Percentiles rank a stretch among this genome's conserved stretches.
Evolutionary conservation across 106 monocot species (phyloP).

Genomic region (Apostasia ramifera): DNA sequence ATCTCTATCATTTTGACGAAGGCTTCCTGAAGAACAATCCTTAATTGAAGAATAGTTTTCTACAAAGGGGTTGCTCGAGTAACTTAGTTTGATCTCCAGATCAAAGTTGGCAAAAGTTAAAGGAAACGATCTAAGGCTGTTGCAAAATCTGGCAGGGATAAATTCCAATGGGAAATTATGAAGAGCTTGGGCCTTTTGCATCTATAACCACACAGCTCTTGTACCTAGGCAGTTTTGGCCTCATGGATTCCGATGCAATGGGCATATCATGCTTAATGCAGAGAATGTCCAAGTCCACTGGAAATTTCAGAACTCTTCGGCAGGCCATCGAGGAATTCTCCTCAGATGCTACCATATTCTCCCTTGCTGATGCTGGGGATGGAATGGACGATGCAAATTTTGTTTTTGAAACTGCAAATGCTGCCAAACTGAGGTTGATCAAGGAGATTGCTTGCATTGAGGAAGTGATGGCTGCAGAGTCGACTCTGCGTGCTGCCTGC

Average conservation of each 20-base stretch:
- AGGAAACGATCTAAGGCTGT: slow-evolving; percentile 83
- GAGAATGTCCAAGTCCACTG: slow-evolving; percentile 98
- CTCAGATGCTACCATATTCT: slow-evolving; percentile 78
- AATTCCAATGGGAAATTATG: slow-evolving; percentile 96
- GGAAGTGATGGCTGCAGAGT: slow-evolving; percentile 60
- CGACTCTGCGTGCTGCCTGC: slow-evolving; percentile 36
- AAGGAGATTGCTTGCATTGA: slow-evolving; percentile 91
- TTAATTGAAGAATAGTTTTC: too few species aligned
- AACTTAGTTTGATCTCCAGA: too few species aligned
- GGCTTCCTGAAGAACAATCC: too few species aligned
- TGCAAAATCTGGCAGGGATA: slow-evolving; percentile 67
- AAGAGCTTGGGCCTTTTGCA: slow-evolving; percentile 75
- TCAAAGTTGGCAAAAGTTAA: slow-evolving; percentile 1
- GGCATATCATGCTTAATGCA: slow-evolving; percentile 93
- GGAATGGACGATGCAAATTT: slow-evolving; percentile 94
- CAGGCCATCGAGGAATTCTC: slow-evolving; percentile 83
- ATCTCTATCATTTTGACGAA: too few species aligned
- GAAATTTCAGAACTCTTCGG: slow-evolving; percentile 77
- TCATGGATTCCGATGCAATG: slow-evolving; percentile 83
- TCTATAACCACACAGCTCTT: slow-evolving; percentile 82
- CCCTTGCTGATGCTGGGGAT: slow-evolving; percentile 90
- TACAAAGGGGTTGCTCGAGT: too few species aligned
- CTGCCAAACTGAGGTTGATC: slow-evolving; percentile 75
- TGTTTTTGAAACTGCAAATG: slow-evolving; percentile 88
- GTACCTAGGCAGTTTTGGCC: slow-evolving; percentile 76